Conservation (phyloP, 257 asterid genomes). For the Capsicum pubescens region DNA sequence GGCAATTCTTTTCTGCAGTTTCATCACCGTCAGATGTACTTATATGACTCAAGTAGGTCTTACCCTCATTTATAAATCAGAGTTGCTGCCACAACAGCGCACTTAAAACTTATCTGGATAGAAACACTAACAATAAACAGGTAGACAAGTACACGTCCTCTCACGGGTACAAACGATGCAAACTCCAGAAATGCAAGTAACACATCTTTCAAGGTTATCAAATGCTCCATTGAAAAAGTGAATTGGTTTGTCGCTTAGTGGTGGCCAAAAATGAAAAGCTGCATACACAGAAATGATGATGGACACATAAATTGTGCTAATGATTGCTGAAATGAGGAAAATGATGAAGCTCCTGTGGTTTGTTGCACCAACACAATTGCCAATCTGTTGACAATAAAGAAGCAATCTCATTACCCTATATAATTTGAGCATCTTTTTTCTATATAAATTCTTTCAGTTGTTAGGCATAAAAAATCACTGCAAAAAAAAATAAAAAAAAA, state of each 20-base stretch:
- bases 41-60: conserved; percentile 77
- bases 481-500: no score
- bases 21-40: conserved; percentile 57
- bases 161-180: conserved; percentile 58
- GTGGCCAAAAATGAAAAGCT: conserved; percentile 58
- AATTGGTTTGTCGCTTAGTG: conserved; percentile 34
- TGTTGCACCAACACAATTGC: conserved; percentile 87
- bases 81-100: conserved; percentile 92
- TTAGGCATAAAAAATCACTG: no score
- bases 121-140: conserved; percentile 76
- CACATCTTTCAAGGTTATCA: conserved; percentile 46
- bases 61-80: conserved; percentile 72
- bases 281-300: conserved; percentile 60
- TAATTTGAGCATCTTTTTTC: no score
- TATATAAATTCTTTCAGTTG: no score
- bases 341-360: conserved; percentile 76
- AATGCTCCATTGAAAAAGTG: conserved; percentile 25
- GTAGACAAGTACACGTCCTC: conserved; percentile 78
- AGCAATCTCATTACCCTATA: background rate
- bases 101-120: conserved; percentile 70
- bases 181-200: conserved; percentile 61
- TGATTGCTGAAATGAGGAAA: conserved; percentile 75
- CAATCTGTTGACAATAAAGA: conserved; percentile 60
- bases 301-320: conserved; percentile 62
- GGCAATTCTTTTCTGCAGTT: conserved; percentile 58